Percentiles rank a stretch among this genome's conserved stretches.
Conservation (phyloP, 164 flowering plant species). For the Vitis rupestris region DNA sequence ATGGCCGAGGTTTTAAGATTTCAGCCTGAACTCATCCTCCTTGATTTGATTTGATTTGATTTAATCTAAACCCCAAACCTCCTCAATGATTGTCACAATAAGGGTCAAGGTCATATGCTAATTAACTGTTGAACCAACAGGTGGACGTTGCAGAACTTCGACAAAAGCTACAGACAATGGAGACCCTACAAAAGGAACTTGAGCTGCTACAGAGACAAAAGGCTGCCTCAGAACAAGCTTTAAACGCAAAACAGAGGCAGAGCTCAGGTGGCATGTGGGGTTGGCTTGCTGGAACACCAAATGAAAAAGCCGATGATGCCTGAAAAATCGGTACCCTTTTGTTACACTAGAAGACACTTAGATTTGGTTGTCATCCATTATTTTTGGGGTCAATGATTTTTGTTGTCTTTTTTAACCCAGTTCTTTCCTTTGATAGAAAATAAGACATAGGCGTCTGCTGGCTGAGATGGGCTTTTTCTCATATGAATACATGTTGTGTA, state of each 20-base stretch:
- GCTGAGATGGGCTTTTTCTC: not conserved
- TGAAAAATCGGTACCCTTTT: constrained; percentile 13
- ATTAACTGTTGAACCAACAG: constrained; percentile 36
- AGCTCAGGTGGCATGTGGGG: constrained; percentile 95
- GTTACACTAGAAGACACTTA: constrained; percentile 2
- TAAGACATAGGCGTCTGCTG: constrained; percentile 10
- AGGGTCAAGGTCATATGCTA: not conserved
- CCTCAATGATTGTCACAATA: not conserved
- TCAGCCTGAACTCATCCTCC: too few relatives aligned
- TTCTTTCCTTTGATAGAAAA: constrained; percentile 15
- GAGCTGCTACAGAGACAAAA: constrained; percentile 91
- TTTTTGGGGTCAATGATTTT: constrained; percentile 5
- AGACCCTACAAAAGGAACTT: constrained; percentile 78
- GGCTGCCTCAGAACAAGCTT: constrained; percentile 87
- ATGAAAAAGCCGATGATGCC: constrained; percentile 41
- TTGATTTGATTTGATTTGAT: too few relatives aligned
- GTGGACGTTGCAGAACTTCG: constrained; percentile 96
- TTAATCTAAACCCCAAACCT: too few relatives aligned
- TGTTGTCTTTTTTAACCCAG: not conserved
- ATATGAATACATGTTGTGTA: constrained; percentile 10
- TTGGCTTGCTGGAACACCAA: constrained; percentile 90
- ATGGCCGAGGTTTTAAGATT: too few relatives aligned
- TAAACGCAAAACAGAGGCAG: constrained; percentile 72
- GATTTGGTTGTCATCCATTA: constrained; percentile 8
- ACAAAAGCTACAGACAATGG: constrained; percentile 88